Base-by-base conservation (phyloP, 176 grass and related monocot genomes). In the Aegilops umbellulata region DNA sequence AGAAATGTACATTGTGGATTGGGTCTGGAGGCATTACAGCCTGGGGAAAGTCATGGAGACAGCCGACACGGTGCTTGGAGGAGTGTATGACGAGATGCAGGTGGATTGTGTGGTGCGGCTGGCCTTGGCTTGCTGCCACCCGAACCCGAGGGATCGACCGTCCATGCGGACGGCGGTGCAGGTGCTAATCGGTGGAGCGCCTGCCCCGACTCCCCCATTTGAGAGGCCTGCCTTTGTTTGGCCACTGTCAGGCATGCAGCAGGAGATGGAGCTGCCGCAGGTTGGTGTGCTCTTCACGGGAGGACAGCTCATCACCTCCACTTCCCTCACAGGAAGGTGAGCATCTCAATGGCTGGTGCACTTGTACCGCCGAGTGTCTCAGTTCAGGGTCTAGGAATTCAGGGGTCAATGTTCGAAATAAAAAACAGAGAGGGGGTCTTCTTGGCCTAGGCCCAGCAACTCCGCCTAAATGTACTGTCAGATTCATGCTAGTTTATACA, bases 81-180 rank as follows among this genome's bases (percentile, higher is more conserved):
- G 65, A 68, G 65, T 4, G 30, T 68, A 68, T 17, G 65, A 68
- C 9, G 65, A 68, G 34, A 38, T 22, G 35, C 68, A 72, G 69
- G 69, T 42, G 69, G 69, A 72, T 72, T 11, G 5, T 42, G 36
- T 22, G 22, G 36, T 72, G 36, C 41, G 69, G 22, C 36, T 72
- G 69, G 69, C 69, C 5, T 42, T 72, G 69, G 69, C 69, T 41
- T 72, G 69, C 69, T 72, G 36, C 69, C 69, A 72, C 12, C 69
- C 69, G 23, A 72, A 72, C 69, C 69, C 69, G 23, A 72, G 69
- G 69, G 11, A 42, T 41, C 38, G 69, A 15, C 69, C 69, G 7
- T 72, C 69, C 11, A 72, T 72, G 69, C 39, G 23, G 36, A 25
- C 5, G 22, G 69, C 69, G 6, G 36, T 42, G 69, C 69, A 72